A percentile compares a stretch with the other conserved stretches of the same genome.
Conservation (phyloP, 2,329 filamentous ascomycete species). For the Cercospora sp. region DNA sequence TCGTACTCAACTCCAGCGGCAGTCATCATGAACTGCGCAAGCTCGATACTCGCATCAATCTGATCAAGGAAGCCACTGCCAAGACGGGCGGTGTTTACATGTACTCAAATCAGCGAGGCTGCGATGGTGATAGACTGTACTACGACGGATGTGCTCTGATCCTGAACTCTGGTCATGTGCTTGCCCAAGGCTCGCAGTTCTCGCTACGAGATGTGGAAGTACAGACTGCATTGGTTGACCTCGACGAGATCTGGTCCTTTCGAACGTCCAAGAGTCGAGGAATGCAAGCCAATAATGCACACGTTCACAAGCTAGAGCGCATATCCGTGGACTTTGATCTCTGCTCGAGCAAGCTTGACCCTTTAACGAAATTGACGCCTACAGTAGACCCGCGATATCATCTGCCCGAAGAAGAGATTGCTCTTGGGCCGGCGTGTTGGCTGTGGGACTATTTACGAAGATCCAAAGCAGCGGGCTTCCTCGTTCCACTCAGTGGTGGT, state of each 20-base stretch:
- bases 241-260: conserved; percentile 68
- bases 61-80: conserved; percentile 67
- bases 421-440: conserved; percentile 64
- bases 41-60: conserved; percentile 59
- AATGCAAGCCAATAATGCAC: conserved; percentile 56
- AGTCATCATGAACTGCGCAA: conserved; percentile 70
- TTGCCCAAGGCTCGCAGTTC: conserved; percentile 69
- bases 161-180: conserved; percentile 61
- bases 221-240: conserved; percentile 57
- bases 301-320: conserved; percentile 50
- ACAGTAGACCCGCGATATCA: conserved; percentile 56
- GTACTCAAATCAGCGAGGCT: conserved; percentile 63
- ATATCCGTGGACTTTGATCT: conserved; percentile 51
- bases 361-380: conserved; percentile 46
- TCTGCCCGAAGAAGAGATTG: conserved; percentile 67
- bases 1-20: conserved; percentile 64
- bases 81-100: conserved; percentile 63
- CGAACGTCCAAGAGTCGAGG: conserved; percentile 59
- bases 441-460: conserved; percentile 65
- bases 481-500: conserved; percentile 61
- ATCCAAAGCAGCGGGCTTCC: conserved; percentile 55
- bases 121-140: conserved; percentile 62
- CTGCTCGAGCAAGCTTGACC: conserved; percentile 25
- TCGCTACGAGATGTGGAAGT: conserved; percentile 60
- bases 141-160: conserved; percentile 66